phyloP scores from a whole-genome alignment of 441 rosid genomes.

The Populus hybrid region DNA sequence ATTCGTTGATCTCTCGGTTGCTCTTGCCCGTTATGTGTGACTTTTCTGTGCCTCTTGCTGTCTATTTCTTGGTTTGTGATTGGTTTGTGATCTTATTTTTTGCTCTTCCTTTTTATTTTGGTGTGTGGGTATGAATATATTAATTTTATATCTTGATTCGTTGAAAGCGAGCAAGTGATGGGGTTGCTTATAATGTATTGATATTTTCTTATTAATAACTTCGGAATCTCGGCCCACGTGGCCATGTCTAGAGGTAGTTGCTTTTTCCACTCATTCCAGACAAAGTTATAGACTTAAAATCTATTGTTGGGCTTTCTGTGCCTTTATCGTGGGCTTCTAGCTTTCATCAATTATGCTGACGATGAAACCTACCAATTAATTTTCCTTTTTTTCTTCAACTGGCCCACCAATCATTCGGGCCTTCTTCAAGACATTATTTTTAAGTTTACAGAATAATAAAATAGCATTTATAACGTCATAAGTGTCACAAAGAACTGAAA shows the following conservation, averaged over 20 bases:
- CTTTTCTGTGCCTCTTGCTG: neutral
- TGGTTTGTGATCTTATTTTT: neutral
- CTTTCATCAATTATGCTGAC: neutral
- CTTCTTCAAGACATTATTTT: too few relatives aligned
- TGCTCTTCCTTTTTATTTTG: too few relatives aligned
- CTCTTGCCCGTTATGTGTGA: slow-evolving; percentile 63
- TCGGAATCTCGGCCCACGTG: neutral
- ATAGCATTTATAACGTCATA: neutral
- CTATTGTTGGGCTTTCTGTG: neutral
- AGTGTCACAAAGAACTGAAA: too few relatives aligned
- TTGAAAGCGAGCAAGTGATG: neutral
- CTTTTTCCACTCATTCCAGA: neutral
- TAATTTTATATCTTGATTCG: neutral
- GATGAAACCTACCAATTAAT: too few relatives aligned
- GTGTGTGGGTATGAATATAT: neutral
- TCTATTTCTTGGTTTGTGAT: neutral
- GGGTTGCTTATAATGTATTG: neutral
- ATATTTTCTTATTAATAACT: neutral
- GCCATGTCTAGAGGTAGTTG: neutral
- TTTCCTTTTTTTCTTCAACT: too few relatives aligned
- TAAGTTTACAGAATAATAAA: neutral
- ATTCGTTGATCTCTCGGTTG: slow-evolving; percentile 68
- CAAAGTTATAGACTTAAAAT: neutral
- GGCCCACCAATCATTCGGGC: neutral
- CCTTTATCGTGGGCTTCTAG: neutral